phyloP scores from a whole-genome alignment of 2,329 filamentous ascomycete genomes.

The Acrocalymma vagum region DNA sequence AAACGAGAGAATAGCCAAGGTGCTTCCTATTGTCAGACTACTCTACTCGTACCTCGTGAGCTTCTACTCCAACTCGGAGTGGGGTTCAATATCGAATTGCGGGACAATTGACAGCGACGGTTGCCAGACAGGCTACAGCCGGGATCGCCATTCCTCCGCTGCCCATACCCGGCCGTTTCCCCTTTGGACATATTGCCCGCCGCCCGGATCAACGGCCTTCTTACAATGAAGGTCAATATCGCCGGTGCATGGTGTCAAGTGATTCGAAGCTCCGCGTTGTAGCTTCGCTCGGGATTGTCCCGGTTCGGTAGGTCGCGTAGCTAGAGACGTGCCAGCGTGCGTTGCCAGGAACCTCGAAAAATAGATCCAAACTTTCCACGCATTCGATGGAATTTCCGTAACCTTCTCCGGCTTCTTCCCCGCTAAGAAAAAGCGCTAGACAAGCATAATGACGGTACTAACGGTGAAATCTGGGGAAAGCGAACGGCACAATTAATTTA shows the following conservation, averaged over 20 bases:
- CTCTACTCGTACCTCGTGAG: conserved; percentile 3
- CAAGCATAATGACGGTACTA: no score
- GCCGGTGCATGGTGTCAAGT: neutral
- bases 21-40: conserved; percentile 3
- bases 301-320: no score
- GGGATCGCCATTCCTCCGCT: conserved; percentile 37
- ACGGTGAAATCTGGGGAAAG: no score
- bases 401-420: no score
- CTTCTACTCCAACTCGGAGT: conserved; percentile 9
- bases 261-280: no score
- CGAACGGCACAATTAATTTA: conserved; percentile 4
- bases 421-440: no score
- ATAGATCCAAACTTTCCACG: no score
- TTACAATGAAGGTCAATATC: neutral
- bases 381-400: no score
- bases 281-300: no score
- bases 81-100: conserved; percentile 22
- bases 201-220: neutral
- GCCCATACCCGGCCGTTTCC: conserved; percentile 23
- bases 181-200: conserved; percentile 12
- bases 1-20: conserved; percentile 4
- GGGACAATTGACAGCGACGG: conserved; percentile 28
- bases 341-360: no score
- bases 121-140: conserved; percentile 15
- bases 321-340: no score